Evolutionary conservation across 2,329 filamentous ascomycete genomes (phyloP), one percentile per base, ranked within the genome.

Genomic region (Fusarium sp.): DNA sequence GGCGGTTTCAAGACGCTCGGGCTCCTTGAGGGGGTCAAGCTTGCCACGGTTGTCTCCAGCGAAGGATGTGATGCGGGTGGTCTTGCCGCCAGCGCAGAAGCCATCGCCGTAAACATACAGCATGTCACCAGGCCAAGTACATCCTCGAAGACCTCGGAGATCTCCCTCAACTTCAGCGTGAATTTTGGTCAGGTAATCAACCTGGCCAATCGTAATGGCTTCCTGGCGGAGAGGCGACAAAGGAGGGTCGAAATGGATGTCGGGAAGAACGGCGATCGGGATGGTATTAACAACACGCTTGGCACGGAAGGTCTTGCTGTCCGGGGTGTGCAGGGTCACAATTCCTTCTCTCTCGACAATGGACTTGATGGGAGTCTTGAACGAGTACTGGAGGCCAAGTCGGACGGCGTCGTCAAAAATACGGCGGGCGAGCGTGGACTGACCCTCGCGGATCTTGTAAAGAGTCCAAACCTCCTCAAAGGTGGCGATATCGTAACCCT

Each of bases 261-360:
- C 53, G 5, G 61, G 33, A 5, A 77, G 69, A 14, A 73, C 72
- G 22, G 49, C 60, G 14, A 75, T 57, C 10, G 79, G 79, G 1
- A 79, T 76, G 8, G 80, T 80, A 62, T 66, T 75, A 24, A 81
- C 60, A 17, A 80, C 70, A 7, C 73, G 73, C 27, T 66, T 46
- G 2, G 73, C 77, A n/a, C 55, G 62, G 62, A 74, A 74, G 8
- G 22, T 42, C 20, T 61, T 53, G 10, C 17, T 11, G 2, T 17
- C 4, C 0, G 14, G 6, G 9, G 42, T 46, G 11, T 31, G 31
- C 3, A 74, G 36, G 7, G 46, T 55, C 4, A 70, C 63, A 6
- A 68, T 33, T 4, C 59, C 61, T 24, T 59, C 20, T 16, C 20
- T 14, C n/a, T 73, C 66, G n/a, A 64, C 40, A 24, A 75, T 66